phyloP scores from a whole-genome alignment of 345 rosid species.

The Murraya paniculata region DNA sequence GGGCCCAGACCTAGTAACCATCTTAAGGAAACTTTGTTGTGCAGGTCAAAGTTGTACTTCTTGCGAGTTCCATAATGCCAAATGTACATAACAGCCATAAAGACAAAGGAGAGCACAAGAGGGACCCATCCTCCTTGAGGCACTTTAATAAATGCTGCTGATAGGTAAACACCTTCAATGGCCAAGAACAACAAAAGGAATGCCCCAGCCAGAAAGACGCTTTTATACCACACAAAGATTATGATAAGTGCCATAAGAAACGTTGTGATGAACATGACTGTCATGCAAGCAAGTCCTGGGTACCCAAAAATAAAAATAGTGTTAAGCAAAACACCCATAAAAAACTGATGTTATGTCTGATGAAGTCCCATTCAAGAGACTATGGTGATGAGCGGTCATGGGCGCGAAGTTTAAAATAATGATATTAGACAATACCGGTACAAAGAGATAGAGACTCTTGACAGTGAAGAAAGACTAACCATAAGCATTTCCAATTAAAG shows the following conservation, averaged over 20 bases:
- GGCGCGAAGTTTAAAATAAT: background rate
- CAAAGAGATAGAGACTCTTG: background rate
- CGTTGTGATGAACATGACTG: constrained; percentile 83
- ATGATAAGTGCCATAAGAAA: constrained; percentile 91
- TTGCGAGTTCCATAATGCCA: constrained; percentile 93
- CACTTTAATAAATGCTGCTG: constrained; percentile 77
- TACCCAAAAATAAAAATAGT: constrained; percentile 18
- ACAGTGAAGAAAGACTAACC: constrained; percentile 40
- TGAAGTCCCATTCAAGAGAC: background rate
- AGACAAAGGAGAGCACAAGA: constrained; percentile 60
- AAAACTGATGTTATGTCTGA: background rate
- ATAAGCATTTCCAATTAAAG: constrained; percentile 87
- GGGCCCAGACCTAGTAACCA: constrained; percentile 96
- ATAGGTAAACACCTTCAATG: constrained; percentile 77
- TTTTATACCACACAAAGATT: constrained; percentile 72
- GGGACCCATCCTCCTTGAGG: constrained; percentile 94
- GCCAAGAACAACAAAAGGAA: constrained; percentile 73
- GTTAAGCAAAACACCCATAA: background rate
- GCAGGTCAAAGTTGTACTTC: constrained; percentile 89
- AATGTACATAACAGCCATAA: constrained; percentile 73
- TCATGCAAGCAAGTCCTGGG: constrained; percentile 88
- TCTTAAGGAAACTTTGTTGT: constrained; percentile 89
- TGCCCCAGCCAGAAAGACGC: constrained; percentile 43
- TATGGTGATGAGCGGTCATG: background rate
- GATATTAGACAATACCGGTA: background rate